phyloP scores from a whole-genome alignment of 306 rosid species.

The Fragaria ananassa region DNA sequence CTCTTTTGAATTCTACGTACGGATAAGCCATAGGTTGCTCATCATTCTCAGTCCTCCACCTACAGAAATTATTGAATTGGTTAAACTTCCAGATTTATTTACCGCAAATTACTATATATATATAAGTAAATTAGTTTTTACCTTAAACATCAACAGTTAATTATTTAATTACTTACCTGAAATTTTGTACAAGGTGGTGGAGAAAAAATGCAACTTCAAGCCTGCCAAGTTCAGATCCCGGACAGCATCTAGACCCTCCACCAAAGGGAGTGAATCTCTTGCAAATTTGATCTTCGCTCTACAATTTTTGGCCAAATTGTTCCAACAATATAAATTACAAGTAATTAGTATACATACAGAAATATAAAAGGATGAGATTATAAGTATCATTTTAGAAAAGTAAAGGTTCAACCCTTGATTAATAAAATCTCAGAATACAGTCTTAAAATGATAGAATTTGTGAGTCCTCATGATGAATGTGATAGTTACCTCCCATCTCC shows the following conservation, averaged over 20 bases:
- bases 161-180: conserved; percentile 10
- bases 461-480: not conserved
- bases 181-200: conserved; percentile 39
- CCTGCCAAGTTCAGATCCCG: conserved; percentile 36
- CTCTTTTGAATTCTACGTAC: conserved; percentile 35
- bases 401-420: too few relatives aligned
- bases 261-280: conserved; percentile 40
- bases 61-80: not conserved
- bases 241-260: conserved; percentile 39
- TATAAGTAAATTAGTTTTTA: not conserved
- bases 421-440: not conserved
- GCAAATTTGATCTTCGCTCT: conserved; percentile 31
- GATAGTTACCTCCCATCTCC: conserved; percentile 34
- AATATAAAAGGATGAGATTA: not conserved
- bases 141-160: not conserved
- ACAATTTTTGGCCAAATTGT: not conserved
- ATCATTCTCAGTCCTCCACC: conserved; percentile 36
- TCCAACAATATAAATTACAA: not conserved
- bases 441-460: not conserved
- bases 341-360: not conserved
- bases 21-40: conserved; percentile 34
- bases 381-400: too few relatives aligned
- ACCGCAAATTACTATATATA: not conserved
- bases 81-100: not conserved
- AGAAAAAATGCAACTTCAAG: conserved; percentile 35